Percentiles rank a stretch among this genome's conserved stretches.
These are phyloP conservation scores for Glycine soja DNA, from an alignment of 306 rosid genomes.

Conservation along the genomic window DNA sequence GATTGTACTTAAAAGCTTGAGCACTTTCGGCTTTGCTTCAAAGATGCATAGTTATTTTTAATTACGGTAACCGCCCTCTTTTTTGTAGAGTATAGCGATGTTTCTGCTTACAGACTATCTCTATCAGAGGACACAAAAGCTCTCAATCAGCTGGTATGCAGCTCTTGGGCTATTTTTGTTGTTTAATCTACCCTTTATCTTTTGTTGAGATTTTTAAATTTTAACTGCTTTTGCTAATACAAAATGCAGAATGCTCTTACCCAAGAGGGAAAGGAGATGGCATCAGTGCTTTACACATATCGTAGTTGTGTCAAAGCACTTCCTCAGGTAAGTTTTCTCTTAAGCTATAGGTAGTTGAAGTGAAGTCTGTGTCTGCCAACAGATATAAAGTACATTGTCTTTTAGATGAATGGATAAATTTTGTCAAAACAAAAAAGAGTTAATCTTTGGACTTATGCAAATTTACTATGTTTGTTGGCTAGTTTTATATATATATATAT, in stretches of 20 bases:
- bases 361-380: not conserved
- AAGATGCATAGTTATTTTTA: slow-evolving; percentile 20
- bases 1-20: slow-evolving; percentile 17
- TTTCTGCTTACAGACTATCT: slow-evolving; percentile 89
- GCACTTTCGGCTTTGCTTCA: slow-evolving; percentile 15
- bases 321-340: slow-evolving; percentile 81
- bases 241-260: slow-evolving; percentile 77
- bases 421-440: slow-evolving; percentile 26
- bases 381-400: slow-evolving; percentile 1
- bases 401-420: slow-evolving; percentile 2
- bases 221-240: slow-evolving; percentile 33
- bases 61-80: not conserved
- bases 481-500: too few species aligned
- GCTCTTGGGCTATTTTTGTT: slow-evolving; percentile 32
- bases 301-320: slow-evolving; percentile 98
- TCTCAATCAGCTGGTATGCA: slow-evolving; percentile 88
- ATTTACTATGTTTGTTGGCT: too few species aligned
- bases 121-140: slow-evolving; percentile 99
- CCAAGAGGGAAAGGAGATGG: slow-evolving; percentile 96
- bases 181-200: slow-evolving; percentile 10
- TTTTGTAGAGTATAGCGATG: slow-evolving; percentile 87
- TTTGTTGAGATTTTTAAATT: not conserved
- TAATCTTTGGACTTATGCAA: slow-evolving; percentile 1
- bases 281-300: slow-evolving; percentile 94
- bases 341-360: not conserved